Conservation (phyloP, 192 early-diverging fungal species). For the Spinellus fusiger region DNA sequence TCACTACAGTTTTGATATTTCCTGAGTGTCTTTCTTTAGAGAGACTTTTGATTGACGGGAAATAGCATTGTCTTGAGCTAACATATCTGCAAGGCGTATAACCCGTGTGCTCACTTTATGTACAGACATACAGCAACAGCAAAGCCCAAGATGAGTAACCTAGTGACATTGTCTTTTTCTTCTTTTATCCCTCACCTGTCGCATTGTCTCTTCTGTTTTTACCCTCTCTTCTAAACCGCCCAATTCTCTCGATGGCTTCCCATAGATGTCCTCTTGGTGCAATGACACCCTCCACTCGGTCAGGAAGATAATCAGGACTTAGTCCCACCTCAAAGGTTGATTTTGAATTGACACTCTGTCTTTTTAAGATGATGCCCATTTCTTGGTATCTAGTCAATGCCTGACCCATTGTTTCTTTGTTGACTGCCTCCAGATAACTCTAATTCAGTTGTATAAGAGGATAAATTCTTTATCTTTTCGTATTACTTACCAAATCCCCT, state of each 20-base stretch:
- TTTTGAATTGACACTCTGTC: constrained; percentile 34
- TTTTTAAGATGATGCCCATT: constrained; percentile 58
- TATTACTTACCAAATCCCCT: constrained; percentile 44
- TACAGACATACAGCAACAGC: background rate
- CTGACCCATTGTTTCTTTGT: constrained; percentile 80
- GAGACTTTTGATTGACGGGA: constrained; percentile 1
- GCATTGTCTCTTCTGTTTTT: constrained; percentile 82
- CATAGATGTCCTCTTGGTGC: constrained; percentile 59
- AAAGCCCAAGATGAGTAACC: background rate
- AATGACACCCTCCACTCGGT: constrained; percentile 38
- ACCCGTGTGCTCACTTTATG: constrained; percentile 47
- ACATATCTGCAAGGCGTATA: constrained; percentile 48
- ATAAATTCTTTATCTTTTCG: background rate
- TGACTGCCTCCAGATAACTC: constrained; percentile 77
- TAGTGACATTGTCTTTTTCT: background rate
- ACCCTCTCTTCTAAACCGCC: constrained; percentile 74
- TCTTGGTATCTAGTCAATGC: constrained; percentile 66
- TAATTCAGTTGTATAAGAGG: constrained; percentile 22
- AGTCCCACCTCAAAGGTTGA: constrained; percentile 39
- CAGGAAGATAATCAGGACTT: constrained; percentile 40
- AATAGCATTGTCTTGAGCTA: constrained; percentile 29
- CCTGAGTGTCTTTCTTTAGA: background rate
- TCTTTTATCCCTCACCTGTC: constrained; percentile 41
- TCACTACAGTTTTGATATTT: background rate
- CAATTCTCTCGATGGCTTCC: constrained; percentile 77